These are phyloP conservation scores for Elongisporangium anandrum DNA, from an alignment of 352 stramenopile species.

Conservation along the genomic window DNA sequence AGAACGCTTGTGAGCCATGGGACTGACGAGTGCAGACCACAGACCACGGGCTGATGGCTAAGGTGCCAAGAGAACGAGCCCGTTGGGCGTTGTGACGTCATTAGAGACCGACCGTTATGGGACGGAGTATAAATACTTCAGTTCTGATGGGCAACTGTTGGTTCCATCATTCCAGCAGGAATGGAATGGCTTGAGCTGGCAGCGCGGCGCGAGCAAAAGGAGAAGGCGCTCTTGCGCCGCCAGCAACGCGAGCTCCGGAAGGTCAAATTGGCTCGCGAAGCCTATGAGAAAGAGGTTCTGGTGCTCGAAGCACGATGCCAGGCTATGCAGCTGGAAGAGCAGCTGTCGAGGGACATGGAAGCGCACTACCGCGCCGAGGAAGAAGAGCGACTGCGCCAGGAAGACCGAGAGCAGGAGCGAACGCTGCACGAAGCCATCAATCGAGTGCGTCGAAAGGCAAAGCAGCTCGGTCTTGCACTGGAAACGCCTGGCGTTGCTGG, in stretches of 20 bases:
- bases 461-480: constrained; percentile 23
- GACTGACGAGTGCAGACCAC: not conserved
- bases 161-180: not conserved
- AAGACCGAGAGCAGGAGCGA: constrained; percentile 34
- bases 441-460: constrained; percentile 16
- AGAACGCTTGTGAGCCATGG: not conserved
- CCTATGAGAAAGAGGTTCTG: constrained; percentile 22
- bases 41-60: not conserved
- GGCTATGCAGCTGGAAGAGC: constrained; percentile 53
- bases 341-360: constrained; percentile 40
- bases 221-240: constrained; percentile 27
- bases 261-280: constrained; percentile 20
- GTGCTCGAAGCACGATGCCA: constrained; percentile 25
- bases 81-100: not conserved
- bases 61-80: not conserved
- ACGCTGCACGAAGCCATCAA: constrained; percentile 23
- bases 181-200: constrained; percentile 54
- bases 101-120: not conserved
- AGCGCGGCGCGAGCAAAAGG: constrained; percentile 43
- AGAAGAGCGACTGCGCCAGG: constrained; percentile 12
- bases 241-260: constrained; percentile 46
- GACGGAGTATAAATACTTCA: not conserved
- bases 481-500: constrained; percentile 27
- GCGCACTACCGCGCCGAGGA: constrained; percentile 19
- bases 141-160: not conserved